Evolutionary conservation across 2,329 filamentous ascomycete species (phyloP).

Genomic region (Diplodia scrobiculata): DNA sequence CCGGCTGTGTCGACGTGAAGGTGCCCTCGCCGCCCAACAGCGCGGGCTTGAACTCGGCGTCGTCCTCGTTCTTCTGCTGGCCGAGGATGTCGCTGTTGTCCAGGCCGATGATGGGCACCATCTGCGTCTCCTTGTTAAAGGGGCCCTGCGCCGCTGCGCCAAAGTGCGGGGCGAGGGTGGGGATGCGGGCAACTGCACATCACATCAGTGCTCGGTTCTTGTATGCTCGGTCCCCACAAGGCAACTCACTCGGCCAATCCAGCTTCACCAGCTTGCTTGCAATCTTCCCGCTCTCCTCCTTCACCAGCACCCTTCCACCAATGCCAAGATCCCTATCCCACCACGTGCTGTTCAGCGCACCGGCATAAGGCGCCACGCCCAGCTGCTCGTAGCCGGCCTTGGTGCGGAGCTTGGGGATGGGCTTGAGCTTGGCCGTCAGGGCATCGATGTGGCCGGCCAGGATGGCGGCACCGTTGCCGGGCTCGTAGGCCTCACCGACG

Average conservation of each 20-base stretch:
- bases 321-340: slow-evolving; percentile 95
- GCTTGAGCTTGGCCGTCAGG: slow-evolving; percentile 86
- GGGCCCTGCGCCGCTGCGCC: slow-evolving; percentile 67
- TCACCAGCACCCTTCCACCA: slow-evolving; percentile 84
- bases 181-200: slow-evolving; percentile 71
- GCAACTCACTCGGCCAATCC: slow-evolving; percentile 72
- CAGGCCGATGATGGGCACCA: slow-evolving; percentile 89
- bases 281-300: slow-evolving; percentile 74
- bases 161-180: slow-evolving; percentile 92
- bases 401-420: slow-evolving; percentile 79
- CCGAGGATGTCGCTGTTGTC: slow-evolving; percentile 65
- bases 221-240: not conserved
- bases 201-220: slow-evolving; percentile 30
- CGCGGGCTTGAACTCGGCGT: slow-evolving; percentile 44
- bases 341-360: slow-evolving; percentile 85
- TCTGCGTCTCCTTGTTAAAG: slow-evolving; percentile 87
- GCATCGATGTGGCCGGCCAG: slow-evolving; percentile 93
- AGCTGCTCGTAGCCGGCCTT: slow-evolving; percentile 86
- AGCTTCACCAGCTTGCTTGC: slow-evolving; percentile 81
- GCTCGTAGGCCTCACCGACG: slow-evolving; percentile 76
- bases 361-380: slow-evolving; percentile 89
- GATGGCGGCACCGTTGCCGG: slow-evolving; percentile 84
- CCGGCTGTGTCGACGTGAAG: slow-evolving; percentile 82
- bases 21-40: slow-evolving; percentile 64
- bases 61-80: slow-evolving; percentile 33